Evolutionary conservation across 257 asterid genomes (phyloP).

Genomic region (Jaltomata sinuosa): DNA sequence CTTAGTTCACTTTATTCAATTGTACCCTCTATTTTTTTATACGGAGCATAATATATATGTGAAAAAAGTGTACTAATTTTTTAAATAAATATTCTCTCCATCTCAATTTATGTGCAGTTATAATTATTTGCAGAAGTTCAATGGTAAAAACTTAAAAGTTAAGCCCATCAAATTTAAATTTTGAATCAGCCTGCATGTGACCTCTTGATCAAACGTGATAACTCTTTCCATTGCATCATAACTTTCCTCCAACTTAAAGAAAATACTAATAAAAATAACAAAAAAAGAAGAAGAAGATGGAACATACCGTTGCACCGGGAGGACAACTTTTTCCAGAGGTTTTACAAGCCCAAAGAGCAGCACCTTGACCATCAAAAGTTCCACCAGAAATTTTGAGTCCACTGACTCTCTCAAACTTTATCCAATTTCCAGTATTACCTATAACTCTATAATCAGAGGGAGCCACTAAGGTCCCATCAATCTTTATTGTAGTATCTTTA

Average conservation of each 20-base stretch:
- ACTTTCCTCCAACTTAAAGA: background rate
- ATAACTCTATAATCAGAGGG: conserved; percentile 5
- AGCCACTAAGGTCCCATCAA: conserved; percentile 10
- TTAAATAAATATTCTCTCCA: no score
- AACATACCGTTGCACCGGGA: conserved; percentile 6
- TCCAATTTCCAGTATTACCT: conserved; percentile 5
- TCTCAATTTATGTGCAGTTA: no score
- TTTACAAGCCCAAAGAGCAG: conserved; percentile 9
- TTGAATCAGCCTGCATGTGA: no score
- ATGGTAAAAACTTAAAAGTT: no score
- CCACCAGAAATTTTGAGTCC: conserved; percentile 8
- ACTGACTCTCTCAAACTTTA: conserved; percentile 4
- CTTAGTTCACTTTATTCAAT: no score
- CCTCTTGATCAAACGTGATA: background rate
- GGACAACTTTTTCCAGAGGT: conserved; percentile 7
- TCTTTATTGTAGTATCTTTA: background rate
- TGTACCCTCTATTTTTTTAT: no score
- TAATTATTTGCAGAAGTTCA: no score
- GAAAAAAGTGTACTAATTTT: no score
- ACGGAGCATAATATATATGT: no score
- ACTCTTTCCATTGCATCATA: background rate
- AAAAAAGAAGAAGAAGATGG: background rate
- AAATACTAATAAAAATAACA: background rate
- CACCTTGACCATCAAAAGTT: conserved; percentile 11
- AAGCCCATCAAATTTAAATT: no score